Conservation (phyloP, 805 yeast species). For the Metschnikowia borealis region DNA sequence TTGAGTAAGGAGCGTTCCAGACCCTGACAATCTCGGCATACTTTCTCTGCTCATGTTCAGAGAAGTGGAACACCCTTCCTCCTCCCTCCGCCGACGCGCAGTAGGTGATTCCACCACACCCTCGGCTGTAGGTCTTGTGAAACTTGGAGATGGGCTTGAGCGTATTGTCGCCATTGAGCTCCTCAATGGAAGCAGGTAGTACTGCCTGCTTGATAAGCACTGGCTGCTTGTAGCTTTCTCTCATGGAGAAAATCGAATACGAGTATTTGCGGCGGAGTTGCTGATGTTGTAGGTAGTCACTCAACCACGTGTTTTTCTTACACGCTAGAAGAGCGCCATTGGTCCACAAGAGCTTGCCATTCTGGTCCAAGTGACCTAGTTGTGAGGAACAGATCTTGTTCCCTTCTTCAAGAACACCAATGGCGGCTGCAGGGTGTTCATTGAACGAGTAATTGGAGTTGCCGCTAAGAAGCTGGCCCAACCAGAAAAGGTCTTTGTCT, state of each 20-base stretch:
- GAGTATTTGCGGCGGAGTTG: conserved; percentile 7
- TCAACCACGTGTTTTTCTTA: conserved; percentile 16
- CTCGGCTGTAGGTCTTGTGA: conserved; percentile 10
- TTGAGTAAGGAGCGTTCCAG: conserved; percentile 8
- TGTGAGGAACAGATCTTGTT: conserved; percentile 24
- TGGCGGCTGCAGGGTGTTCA: conserved; percentile 19
- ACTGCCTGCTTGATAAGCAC: conserved; percentile 9
- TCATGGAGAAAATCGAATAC: conserved; percentile 9
- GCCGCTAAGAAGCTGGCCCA: conserved; percentile 26
- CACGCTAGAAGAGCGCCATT: conserved; percentile 28
- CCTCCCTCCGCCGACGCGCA: conserved; percentile 14
- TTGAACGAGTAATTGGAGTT: conserved; percentile 19
- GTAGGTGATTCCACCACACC: conserved; percentile 16
- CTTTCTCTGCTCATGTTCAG: conserved; percentile 3
- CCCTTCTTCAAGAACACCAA: conserved; percentile 18
- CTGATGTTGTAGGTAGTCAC: conserved; percentile 12
- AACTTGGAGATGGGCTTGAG: conserved; percentile 7
- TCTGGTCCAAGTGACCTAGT: conserved; percentile 21
- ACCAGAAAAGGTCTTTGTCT: conserved; percentile 29
- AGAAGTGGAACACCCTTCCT: conserved; percentile 9
- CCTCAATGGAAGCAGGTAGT: conserved; percentile 12
- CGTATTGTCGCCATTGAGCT: conserved; percentile 4
- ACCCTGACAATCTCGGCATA: conserved; percentile 8
- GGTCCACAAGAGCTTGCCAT: conserved; percentile 23
- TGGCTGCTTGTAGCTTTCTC: conserved; percentile 7